Base-by-base conservation (phyloP, 768 basidiomycete genomes). In the Kwoniella europaea region DNA sequence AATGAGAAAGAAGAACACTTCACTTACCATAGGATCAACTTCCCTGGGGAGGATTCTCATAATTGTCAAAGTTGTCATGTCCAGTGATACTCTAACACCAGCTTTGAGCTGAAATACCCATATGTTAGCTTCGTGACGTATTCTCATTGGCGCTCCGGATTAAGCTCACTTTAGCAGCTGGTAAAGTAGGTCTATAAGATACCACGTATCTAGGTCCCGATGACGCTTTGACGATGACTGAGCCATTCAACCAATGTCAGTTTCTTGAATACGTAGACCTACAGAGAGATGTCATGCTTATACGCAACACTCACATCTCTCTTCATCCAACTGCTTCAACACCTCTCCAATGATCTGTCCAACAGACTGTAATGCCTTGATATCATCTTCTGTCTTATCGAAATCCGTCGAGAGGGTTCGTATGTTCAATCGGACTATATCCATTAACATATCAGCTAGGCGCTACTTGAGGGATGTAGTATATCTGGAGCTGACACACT, bases 281-380 rank as follows among this genome's bases (percentile, higher is more conserved):
- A 1, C 1, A 29, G 41, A 44, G 35, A 56, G 62, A 2, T 60
- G 16, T 42, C 10, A 43, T 29, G 55, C 22, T 20, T 16, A 12
- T 55, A 20, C 4, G 13, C 24, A 42, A 18, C 2, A 87, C 92
- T 79, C 80, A 96, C 96, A 98, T 84, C 97, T 88, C 84, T 98
- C 96, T 72, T 97, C 94, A 79, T 98, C 97, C 10, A 99, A 86
- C 83, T 99, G 95, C 85, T 98, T 98, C 90, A 98, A 91, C 67
- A 99, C 93, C 85, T 99, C 97, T 72, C 94, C 97, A 66, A 99
- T 96, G 74, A 99, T 98, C 85, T 99, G 97, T 41, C 97, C 97
- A 15, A 98, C 97, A 9, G 93, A 95, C 82, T 99, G 97, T 16
- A 99, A 91, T 54, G 97, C 97, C 85, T 98, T 98, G 85, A 99